phyloP scores from a whole-genome alignment of 169 alveolate genomes.

The Plasmodium inui region DNA sequence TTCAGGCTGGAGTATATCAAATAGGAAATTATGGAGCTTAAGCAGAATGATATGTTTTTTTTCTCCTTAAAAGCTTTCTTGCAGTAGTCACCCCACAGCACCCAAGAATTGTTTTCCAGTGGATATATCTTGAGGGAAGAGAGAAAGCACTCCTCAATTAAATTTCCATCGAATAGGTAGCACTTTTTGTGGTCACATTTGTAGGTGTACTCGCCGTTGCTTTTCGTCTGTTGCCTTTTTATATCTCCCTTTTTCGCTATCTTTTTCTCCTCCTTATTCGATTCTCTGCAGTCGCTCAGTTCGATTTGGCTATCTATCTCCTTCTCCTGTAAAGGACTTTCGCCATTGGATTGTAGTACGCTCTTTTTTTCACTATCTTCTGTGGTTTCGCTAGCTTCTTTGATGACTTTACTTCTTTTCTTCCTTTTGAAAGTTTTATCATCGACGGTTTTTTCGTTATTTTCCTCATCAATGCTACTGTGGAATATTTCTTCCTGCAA shows the following conservation, averaged over 20 bases:
- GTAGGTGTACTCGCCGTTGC: not conserved
- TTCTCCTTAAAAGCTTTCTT: conserved; percentile 42
- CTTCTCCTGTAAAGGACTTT: not conserved
- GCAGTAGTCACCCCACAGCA: conserved; percentile 62
- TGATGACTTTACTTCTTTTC: conserved; percentile 5
- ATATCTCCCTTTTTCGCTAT: not conserved
- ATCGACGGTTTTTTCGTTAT: not conserved
- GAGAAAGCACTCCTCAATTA: conserved; percentile 74
- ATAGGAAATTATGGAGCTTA: conserved; percentile 67
- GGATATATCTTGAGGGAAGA: conserved; percentile 54
- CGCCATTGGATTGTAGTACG: not conserved
- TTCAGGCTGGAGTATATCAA: conserved; percentile 61
- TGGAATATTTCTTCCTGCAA: not conserved
- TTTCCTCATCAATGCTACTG: conserved; percentile 1
- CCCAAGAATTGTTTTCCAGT: conserved; percentile 58
- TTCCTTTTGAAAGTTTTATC: conserved; percentile 8
- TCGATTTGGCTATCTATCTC: not conserved
- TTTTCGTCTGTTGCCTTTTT: conserved; percentile 19
- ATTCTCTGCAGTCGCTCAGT: not conserved
- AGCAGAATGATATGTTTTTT: conserved; percentile 19
- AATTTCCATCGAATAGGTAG: conserved; percentile 13
- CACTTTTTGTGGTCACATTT: conserved; percentile 27
- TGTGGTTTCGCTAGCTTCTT: not conserved
- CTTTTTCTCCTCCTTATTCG: conserved; percentile 22
- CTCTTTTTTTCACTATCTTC: conserved; percentile 12